Conservation (phyloP, 2,329 filamentous ascomycete species). For the Penicillium fuscoglaucum region DNA sequence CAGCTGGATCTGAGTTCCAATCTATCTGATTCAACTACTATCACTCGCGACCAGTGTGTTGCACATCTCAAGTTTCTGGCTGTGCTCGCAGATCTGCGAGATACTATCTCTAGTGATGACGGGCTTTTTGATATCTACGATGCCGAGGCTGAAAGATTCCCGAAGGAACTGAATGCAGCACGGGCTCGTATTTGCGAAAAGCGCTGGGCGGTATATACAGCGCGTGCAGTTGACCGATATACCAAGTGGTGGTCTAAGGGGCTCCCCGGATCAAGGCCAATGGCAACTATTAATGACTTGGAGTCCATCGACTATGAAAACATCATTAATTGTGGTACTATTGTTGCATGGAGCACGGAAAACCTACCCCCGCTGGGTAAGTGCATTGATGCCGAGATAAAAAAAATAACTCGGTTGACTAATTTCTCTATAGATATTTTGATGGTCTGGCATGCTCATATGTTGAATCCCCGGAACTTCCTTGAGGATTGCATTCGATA, state of each 20-base stretch:
- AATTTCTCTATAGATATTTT: conserved; percentile 20
- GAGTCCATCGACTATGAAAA: conserved; percentile 12
- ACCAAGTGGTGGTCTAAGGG: conserved; percentile 56
- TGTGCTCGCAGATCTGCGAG: conserved; percentile 66
- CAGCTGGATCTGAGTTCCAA: conserved; percentile 23
- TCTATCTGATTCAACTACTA: conserved; percentile 12
- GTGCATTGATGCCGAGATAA: background rate
- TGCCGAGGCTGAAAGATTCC: conserved; percentile 38
- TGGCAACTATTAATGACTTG: conserved; percentile 14
- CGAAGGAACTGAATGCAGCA: conserved; percentile 42
- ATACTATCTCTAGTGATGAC: conserved; percentile 65
- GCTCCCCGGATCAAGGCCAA: conserved; percentile 18
- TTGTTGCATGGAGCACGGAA: conserved; percentile 14
- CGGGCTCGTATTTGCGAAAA: conserved; percentile 64
- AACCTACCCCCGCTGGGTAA: conserved; percentile 26
- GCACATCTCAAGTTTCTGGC: conserved; percentile 73
- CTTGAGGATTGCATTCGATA: conserved; percentile 27
- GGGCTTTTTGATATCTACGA: conserved; percentile 67
- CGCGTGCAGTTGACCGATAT: conserved; percentile 66
- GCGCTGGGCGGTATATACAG: conserved; percentile 69
- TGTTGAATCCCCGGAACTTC: conserved; percentile 24
- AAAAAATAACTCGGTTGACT: background rate
- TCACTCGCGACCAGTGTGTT: conserved; percentile 59
- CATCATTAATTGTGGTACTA: conserved; percentile 12
- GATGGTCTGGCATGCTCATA: conserved; percentile 29